phyloP scores from a whole-genome alignment of 2,329 filamentous ascomycete genomes.

The Elsinoe batatas region DNA sequence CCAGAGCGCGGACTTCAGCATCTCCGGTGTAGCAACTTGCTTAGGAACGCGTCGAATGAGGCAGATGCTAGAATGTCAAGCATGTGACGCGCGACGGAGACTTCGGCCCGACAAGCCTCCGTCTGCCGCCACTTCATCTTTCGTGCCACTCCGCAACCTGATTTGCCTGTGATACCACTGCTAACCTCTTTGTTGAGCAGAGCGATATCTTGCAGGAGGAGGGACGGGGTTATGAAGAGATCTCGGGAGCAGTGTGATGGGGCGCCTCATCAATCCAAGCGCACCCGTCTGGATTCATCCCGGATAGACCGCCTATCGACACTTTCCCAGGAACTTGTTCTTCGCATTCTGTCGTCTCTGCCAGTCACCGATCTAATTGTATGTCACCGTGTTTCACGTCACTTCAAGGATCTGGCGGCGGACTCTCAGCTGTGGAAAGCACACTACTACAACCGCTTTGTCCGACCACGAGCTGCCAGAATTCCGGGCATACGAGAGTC shows the following conservation, averaged over 20 bases:
- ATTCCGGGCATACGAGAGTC: constrained; percentile 55
- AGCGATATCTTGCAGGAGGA: no score
- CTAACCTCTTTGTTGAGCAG: no score
- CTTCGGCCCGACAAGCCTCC: no score
- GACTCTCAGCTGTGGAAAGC: constrained; percentile 89
- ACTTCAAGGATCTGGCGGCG: constrained; percentile 60
- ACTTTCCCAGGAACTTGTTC: constrained; percentile 77
- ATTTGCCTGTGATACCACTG: constrained; percentile 7
- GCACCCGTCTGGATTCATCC: constrained; percentile 27
- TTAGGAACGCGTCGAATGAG: background rate
- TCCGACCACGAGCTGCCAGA: constrained; percentile 66
- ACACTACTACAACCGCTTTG: constrained; percentile 79
- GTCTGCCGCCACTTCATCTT: no score
- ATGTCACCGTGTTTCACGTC: constrained; percentile 62
- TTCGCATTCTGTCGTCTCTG: constrained; percentile 75
- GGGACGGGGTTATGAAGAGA: constrained; percentile 30
- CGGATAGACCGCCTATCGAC: constrained; percentile 54
- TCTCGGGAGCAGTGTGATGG: constrained; percentile 19
- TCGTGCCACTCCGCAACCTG: no score
- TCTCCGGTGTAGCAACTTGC: no score
- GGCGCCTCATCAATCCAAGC: constrained; percentile 31
- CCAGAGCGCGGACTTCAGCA: no score
- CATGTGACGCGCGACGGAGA: no score
- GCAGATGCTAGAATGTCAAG: background rate
- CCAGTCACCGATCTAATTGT: constrained; percentile 57